Percentiles rank a stretch among this genome's conserved stretches.
Evolutionary conservation across 441 rosid genomes (phyloP).

Genomic region (Arabidopsis lyrata): DNA sequence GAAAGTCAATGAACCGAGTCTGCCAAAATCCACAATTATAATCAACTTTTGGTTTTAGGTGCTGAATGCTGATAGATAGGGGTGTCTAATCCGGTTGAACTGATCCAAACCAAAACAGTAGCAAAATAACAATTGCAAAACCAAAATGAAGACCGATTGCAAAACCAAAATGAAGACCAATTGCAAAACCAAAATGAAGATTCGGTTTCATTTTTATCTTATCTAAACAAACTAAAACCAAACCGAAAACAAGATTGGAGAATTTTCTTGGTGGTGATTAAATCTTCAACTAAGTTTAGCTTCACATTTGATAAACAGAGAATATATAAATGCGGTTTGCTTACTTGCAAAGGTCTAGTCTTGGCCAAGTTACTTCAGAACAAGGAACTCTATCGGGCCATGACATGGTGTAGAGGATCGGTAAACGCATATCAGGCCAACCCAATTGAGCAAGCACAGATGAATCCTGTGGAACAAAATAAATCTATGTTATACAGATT

Average conservation of each 20-base stretch:
- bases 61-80: background rate
- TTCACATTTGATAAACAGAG: background rate
- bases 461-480: conserved; percentile 69
- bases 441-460: conserved; percentile 94
- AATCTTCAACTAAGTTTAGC: conserved; percentile 11
- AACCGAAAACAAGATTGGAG: background rate
- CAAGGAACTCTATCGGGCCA: conserved; percentile 95
- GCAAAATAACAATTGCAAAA: background rate
- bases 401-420: conserved; percentile 93
- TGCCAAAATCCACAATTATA: conserved; percentile 44
- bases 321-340: background rate
- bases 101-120: conserved; percentile 5
- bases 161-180: background rate
- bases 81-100: background rate
- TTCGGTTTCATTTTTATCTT: background rate
- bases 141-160: background rate
- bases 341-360: conserved; percentile 97
- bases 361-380: conserved; percentile 95
- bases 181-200: background rate
- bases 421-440: conserved; percentile 96
- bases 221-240: background rate
- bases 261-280: background rate
- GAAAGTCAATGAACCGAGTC: conserved; percentile 89
- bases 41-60: conserved; percentile 7
- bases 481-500: background rate